A percentile compares a stretch with the other conserved stretches of the same genome.
Evolutionary conservation across 352 stramenopile genomes (phyloP).

Genomic region (Sclerospora graminicola): DNA sequence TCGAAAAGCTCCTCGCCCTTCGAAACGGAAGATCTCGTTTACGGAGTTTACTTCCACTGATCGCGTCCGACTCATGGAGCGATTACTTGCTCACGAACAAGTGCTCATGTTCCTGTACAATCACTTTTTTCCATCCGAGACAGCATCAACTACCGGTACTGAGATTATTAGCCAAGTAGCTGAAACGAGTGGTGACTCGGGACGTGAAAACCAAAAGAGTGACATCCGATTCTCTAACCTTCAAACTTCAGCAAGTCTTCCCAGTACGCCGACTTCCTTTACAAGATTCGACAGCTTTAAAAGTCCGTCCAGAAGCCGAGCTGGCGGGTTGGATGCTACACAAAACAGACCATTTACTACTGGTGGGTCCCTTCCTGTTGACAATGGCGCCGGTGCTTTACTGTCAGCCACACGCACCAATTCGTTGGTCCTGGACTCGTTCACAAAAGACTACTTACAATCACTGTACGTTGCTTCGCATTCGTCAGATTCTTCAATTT

Average conservation of each 20-base stretch:
- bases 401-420: constrained; percentile 23
- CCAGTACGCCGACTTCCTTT: constrained; percentile 12
- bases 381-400: constrained; percentile 30
- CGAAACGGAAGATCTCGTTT: too few relatives aligned
- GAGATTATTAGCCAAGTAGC: too few relatives aligned
- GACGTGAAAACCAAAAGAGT: too few relatives aligned
- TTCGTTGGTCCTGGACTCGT: constrained; percentile 31
- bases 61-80: constrained; percentile 62
- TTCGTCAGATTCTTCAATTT: too few relatives aligned
- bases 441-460: constrained; percentile 46
- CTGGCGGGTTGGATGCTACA: neutral
- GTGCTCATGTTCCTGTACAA: constrained; percentile 68
- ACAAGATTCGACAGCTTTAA: constrained; percentile 9
- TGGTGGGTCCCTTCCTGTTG: too few relatives aligned
- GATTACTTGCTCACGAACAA: constrained; percentile 68
- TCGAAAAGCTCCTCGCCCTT: constrained; percentile 12
- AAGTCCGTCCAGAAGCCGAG: constrained; percentile 6
- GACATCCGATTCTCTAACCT: too few relatives aligned
- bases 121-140: constrained; percentile 53
- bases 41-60: constrained; percentile 54
- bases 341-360: constrained; percentile 8
- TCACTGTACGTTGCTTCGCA: constrained; percentile 21
- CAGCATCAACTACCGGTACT: constrained; percentile 1
- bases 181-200: too few relatives aligned
- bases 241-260: constrained; percentile 16